Conservation (phyloP, 2,329 filamentous ascomycete species). For the Apiospora saccharicola region DNA sequence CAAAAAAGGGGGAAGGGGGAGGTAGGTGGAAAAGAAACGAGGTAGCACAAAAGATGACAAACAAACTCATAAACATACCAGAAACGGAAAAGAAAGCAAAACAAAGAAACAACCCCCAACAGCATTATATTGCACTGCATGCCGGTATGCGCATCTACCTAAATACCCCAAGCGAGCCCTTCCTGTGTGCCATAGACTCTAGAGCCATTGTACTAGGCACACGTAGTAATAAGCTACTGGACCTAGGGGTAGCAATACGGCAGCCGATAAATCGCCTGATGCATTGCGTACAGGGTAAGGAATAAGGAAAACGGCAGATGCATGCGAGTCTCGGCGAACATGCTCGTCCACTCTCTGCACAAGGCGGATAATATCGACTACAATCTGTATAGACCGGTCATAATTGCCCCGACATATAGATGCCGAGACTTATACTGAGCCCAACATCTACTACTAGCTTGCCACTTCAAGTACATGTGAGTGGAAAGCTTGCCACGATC, state of each 20-base stretch:
- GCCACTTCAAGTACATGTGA: too few species aligned
- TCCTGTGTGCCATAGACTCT: not conserved
- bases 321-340: too few species aligned
- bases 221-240: not conserved
- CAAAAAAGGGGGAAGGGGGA: not conserved
- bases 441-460: too few species aligned
- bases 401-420: not conserved
- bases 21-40: not conserved
- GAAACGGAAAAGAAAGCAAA: not conserved
- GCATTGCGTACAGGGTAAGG: not conserved
- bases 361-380: not conserved
- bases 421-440: not conserved
- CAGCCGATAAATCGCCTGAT: not conserved
- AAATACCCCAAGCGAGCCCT: not conserved
- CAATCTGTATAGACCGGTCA: not conserved
- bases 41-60: too few species aligned
- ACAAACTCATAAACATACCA: not conserved
- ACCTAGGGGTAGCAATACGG: not conserved
- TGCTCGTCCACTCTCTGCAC: not conserved
- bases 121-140: not conserved
- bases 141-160: not conserved
- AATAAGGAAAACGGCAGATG: not conserved
- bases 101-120: not conserved
- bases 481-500: too few species aligned
- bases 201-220: not conserved